These are phyloP conservation scores for Fennellomyces sp. DNA, from an alignment of 371 early-diverging fungal genomes.

Conservation along the genomic window DNA sequence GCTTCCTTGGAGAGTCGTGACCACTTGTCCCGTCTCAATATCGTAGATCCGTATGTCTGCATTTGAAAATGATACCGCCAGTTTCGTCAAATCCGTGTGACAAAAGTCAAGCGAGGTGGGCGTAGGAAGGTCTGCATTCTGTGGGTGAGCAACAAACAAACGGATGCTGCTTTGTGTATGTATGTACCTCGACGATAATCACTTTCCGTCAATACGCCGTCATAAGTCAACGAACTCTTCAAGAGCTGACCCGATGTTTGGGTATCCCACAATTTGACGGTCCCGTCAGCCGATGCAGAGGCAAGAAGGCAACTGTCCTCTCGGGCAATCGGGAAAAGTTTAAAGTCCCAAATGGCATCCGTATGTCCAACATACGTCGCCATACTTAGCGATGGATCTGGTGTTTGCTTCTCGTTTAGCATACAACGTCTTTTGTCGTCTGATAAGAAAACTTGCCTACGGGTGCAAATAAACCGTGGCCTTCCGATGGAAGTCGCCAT, in stretches of 20 bases:
- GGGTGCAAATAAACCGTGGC: slow-evolving; percentile 56
- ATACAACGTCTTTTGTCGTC: background rate
- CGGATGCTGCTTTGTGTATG: background rate
- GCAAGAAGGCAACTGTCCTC: slow-evolving; percentile 56
- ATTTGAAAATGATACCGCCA: slow-evolving; percentile 73
- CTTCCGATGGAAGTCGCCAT: slow-evolving; percentile 73
- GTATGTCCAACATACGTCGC: slow-evolving; percentile 80
- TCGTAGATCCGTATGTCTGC: slow-evolving; percentile 72
- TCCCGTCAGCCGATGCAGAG: slow-evolving; percentile 83
- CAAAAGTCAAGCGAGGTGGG: slow-evolving; percentile 80
- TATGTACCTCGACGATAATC: slow-evolving; percentile 18
- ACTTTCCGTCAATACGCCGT: slow-evolving; percentile 26
- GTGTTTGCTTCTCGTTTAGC: background rate
- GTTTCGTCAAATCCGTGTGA: slow-evolving; percentile 56
- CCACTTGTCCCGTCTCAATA: slow-evolving; percentile 73
- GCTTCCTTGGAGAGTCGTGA: slow-evolving; percentile 56
- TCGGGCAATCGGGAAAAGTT: slow-evolving; percentile 59
- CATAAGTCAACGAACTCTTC: slow-evolving; percentile 53
- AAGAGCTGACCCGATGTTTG: slow-evolving; percentile 44
- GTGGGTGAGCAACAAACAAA: slow-evolving; percentile 4
- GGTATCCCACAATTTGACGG: slow-evolving; percentile 84
- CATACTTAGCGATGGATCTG: slow-evolving; percentile 59
- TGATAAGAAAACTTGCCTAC: slow-evolving; percentile 44
- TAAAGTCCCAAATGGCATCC: slow-evolving; percentile 87
- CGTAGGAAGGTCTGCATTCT: slow-evolving; percentile 18